These are phyloP conservation scores for Colletotrichum gigasporum DNA, from an alignment of 2,329 filamentous ascomycete genomes.

Conservation along the genomic window DNA sequence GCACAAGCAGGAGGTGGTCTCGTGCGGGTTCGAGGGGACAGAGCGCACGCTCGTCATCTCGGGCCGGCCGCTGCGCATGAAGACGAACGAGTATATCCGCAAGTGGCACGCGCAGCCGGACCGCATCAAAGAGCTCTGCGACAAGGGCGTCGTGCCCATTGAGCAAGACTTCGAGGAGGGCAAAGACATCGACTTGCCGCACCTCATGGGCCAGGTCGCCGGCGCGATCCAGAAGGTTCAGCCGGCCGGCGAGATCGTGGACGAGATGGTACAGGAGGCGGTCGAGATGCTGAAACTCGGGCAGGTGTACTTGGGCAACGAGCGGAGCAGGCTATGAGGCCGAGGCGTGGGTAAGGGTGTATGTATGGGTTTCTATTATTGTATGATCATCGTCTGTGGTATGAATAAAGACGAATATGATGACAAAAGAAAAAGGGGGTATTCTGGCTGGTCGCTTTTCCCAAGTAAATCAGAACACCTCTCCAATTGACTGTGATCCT, in stretches of 20 bases:
- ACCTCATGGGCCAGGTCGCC: conserved; percentile 94
- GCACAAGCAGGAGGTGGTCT: conserved; percentile 87
- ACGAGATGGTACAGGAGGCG: conserved; percentile 86
- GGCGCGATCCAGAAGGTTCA: conserved; percentile 80
- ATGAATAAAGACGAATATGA: neutral
- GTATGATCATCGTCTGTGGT: neutral
- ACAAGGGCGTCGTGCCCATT: conserved; percentile 81
- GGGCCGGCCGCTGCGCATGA: conserved; percentile 82
- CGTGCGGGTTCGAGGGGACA: conserved; percentile 82
- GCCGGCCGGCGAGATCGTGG: conserved; percentile 85
- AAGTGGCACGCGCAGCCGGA: conserved; percentile 82
- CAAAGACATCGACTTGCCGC: conserved; percentile 84
- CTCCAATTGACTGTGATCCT: neutral
- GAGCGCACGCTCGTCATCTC: conserved; percentile 83
- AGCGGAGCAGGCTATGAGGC: conserved; percentile 53
- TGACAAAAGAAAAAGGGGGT: conserved; percentile 18
- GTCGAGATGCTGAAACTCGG: conserved; percentile 73
- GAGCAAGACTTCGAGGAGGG: conserved; percentile 85
- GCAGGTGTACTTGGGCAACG: conserved; percentile 62
- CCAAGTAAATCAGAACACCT: neutral
- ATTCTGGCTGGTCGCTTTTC: conserved; percentile 18
- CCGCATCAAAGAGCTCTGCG: conserved; percentile 79
- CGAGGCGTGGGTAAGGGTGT: neutral
- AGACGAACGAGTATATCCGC: conserved; percentile 84
- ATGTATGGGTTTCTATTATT: neutral